Conservation (phyloP, 75 land plant species). For the Picea sitchensis region DNA sequence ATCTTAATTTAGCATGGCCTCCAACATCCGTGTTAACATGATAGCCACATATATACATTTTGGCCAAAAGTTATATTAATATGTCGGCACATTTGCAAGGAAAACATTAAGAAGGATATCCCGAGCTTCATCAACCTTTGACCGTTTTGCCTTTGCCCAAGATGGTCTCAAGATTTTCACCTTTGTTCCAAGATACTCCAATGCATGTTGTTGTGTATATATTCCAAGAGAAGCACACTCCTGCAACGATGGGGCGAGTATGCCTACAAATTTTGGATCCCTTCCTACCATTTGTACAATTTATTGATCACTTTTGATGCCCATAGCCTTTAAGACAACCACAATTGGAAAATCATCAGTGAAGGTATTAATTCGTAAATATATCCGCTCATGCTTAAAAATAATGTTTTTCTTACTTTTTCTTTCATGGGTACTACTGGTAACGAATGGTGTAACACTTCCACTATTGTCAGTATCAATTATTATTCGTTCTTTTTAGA, state of each 20-base stretch:
- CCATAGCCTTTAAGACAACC: constrained; percentile 52
- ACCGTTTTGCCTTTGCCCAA: neutral
- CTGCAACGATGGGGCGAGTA: constrained; percentile 88
- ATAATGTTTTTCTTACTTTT: too few species aligned
- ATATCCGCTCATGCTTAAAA: too few species aligned
- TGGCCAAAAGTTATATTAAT: neutral
- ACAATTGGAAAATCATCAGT: too few species aligned
- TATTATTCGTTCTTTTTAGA: too few species aligned
- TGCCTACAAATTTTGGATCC: constrained; percentile 73
- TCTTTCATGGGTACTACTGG: too few species aligned
- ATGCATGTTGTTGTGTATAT: too few species aligned
- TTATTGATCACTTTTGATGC: constrained; percentile 96
- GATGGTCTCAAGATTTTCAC: neutral
- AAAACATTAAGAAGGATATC: constrained; percentile 33
- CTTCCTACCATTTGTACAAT: constrained; percentile 96
- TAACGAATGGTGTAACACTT: too few species aligned
- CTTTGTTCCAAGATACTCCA: neutral
- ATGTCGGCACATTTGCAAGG: neutral
- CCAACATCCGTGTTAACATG: neutral
- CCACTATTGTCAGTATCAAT: too few species aligned
- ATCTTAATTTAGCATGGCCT: neutral
- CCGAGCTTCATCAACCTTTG: constrained; percentile 60
- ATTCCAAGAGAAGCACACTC: constrained; percentile 16
- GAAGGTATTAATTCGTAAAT: too few species aligned
- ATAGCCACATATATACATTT: neutral